These are phyloP conservation scores for Termitomyces sp. DNA, from an alignment of 768 basidiomycete genomes.

Conservation along the genomic window DNA sequence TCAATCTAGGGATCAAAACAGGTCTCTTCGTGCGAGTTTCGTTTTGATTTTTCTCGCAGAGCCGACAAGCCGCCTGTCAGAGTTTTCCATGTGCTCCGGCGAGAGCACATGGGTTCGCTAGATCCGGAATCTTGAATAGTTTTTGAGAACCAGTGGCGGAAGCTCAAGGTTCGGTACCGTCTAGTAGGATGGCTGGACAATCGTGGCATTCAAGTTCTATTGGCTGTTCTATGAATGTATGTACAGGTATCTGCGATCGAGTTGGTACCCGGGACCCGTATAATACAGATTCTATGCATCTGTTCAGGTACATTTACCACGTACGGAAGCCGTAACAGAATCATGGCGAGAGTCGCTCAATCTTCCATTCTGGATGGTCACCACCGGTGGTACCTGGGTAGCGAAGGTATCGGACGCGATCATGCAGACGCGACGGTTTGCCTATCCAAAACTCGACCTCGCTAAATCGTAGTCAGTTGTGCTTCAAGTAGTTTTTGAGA, in stretches of 20 bases:
- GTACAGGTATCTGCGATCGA: neutral
- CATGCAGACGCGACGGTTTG: conserved; percentile 90
- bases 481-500: neutral
- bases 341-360: conserved; percentile 77
- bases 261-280: neutral
- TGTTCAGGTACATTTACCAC: neutral
- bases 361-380: conserved; percentile 60
- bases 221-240: neutral
- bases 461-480: conserved; percentile 33
- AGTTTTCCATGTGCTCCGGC: neutral
- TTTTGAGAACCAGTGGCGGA: neutral
- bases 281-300: neutral
- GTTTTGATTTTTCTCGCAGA: neutral
- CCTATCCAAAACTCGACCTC: conserved; percentile 99
- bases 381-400: conserved; percentile 41
- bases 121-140: neutral
- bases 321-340: neutral
- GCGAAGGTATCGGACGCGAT: conserved; percentile 78
- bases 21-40: neutral
- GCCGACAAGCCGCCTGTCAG: neutral
- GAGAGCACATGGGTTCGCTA: neutral
- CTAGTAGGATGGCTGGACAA: neutral
- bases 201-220: neutral
- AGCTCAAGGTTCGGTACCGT: neutral
- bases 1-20: neutral